Evolutionary conservation across 2,329 filamentous ascomycete genomes (phyloP).

Genomic region (Fusarium keratoplasticum): DNA sequence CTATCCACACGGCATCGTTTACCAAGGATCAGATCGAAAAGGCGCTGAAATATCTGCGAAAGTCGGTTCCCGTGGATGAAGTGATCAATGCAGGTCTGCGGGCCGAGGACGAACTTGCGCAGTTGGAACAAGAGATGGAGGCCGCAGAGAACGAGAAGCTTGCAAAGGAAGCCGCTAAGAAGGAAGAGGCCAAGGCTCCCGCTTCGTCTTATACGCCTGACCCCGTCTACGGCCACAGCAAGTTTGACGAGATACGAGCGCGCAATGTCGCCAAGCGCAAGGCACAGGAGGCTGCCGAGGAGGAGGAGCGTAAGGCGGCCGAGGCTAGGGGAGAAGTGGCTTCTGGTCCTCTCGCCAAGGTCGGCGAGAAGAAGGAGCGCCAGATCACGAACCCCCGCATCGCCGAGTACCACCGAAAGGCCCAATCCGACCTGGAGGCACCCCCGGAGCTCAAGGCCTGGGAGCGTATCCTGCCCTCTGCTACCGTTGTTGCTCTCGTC

Average conservation of each 20-base stretch:
- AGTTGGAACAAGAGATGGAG: slow-evolving; percentile 58
- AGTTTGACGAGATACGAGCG: slow-evolving; percentile 68
- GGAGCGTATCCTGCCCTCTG: slow-evolving; percentile 67
- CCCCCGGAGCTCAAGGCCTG: slow-evolving; percentile 63
- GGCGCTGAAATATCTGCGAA: slow-evolving; percentile 67
- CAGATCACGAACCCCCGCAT: slow-evolving; percentile 54
- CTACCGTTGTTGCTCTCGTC: slow-evolving; percentile 60
- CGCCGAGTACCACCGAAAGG: slow-evolving; percentile 56
- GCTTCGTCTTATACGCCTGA: slow-evolving; percentile 49
- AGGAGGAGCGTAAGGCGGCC: slow-evolving; percentile 54
- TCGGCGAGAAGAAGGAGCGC: slow-evolving; percentile 50
- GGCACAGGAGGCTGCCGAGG: slow-evolving; percentile 57
- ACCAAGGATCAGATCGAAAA: slow-evolving; percentile 54
- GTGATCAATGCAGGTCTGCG: slow-evolving; percentile 69
- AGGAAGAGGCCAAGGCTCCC: slow-evolving; percentile 39
- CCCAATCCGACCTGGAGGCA: slow-evolving; percentile 62
- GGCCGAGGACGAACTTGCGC: slow-evolving; percentile 71
- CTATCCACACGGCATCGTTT: slow-evolving; percentile 60
- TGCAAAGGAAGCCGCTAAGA: slow-evolving; percentile 33
- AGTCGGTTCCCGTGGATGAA: slow-evolving; percentile 68
- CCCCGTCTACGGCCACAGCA: slow-evolving; percentile 68
- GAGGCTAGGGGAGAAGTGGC: slow-evolving; percentile 55
- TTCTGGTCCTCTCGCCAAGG: slow-evolving; percentile 57
- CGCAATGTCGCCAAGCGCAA: slow-evolving; percentile 62
- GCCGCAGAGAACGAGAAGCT: slow-evolving; percentile 37